These are phyloP conservation scores for Allium sativum DNA, from an alignment of 106 monocot species.

Conservation along the genomic window DNA sequence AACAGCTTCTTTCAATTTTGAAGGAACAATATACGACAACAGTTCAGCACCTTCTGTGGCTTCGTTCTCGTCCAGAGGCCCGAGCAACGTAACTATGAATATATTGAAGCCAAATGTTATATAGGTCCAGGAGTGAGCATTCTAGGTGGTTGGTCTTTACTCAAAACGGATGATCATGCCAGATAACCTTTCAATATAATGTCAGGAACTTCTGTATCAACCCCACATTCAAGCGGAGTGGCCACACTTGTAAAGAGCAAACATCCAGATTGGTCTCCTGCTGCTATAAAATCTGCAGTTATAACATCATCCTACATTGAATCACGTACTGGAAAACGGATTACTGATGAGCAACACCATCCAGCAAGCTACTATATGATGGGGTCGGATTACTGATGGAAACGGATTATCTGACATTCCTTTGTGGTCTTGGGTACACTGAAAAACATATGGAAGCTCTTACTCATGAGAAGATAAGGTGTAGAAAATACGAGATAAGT, in stretches of 20 bases:
- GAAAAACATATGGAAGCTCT: conserved; percentile 5
- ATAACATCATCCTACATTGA: conserved; percentile 33
- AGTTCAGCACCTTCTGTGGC: conserved; percentile 17
- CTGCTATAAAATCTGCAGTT: conserved; percentile 50
- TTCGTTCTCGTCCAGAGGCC: conserved; percentile 42
- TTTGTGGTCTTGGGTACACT: conserved; percentile 24
- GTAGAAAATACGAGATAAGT: conserved; percentile 3
- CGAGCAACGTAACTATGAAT: neutral
- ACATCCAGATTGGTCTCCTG: conserved; percentile 54
- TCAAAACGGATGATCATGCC: neutral
- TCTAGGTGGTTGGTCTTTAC: conserved; percentile 29
- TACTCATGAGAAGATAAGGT: neutral
- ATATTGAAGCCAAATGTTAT: conserved; percentile 35
- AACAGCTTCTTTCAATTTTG: conserved; percentile 20
- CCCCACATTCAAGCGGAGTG: conserved; percentile 42
- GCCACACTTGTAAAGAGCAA: conserved; percentile 31
- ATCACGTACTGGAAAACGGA: conserved; percentile 6
- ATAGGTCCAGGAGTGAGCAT: conserved; percentile 30
- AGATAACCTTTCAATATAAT: conserved; percentile 10
- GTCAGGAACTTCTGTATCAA: conserved; percentile 46
- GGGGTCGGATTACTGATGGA: conserved; percentile 49
- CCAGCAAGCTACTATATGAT: conserved; percentile 14
- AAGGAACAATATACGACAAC: conserved; percentile 21
- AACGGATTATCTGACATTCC: conserved; percentile 38
- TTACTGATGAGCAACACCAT: conserved; percentile 14